phyloP scores from a whole-genome alignment of 1,284 basidiomycete species.

The Ceratobasidium sp. region DNA sequence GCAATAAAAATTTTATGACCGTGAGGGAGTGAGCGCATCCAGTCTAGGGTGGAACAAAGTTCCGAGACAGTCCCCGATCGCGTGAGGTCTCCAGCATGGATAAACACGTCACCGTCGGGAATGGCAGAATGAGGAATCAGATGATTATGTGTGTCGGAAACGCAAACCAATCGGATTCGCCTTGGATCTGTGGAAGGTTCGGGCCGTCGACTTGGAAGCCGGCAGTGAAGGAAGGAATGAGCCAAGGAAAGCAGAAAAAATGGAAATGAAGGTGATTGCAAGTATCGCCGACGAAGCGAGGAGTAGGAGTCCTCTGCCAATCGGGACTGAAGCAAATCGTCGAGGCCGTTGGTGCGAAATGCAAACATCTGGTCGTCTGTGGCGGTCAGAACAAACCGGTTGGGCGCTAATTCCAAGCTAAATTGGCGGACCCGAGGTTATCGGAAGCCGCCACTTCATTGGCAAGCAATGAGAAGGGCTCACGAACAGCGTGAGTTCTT shows the following conservation, averaged over 20 bases:
- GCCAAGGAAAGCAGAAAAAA: too few relatives aligned
- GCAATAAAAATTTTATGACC: constrained; percentile 53
- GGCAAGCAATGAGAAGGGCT: too few relatives aligned
- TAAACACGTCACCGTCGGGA: constrained; percentile 55
- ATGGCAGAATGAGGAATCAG: constrained; percentile 43
- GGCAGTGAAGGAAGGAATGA: too few relatives aligned
- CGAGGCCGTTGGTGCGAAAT: neutral
- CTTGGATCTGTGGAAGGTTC: too few relatives aligned
- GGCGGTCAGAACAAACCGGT: too few relatives aligned
- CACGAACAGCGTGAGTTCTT: too few relatives aligned
- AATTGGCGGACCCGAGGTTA: too few relatives aligned
- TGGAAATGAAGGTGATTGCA: neutral
- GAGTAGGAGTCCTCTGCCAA: neutral
- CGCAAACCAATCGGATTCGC: constrained; percentile 55
- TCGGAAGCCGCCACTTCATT: too few relatives aligned
- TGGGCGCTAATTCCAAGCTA: too few relatives aligned
- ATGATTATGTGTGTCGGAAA: constrained; percentile 55
- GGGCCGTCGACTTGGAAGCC: too few relatives aligned
- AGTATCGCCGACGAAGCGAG: neutral
- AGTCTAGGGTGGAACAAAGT: constrained; percentile 47
- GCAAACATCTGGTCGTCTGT: too few relatives aligned
- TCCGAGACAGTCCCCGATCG: constrained; percentile 49
- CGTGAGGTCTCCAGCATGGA: constrained; percentile 55
- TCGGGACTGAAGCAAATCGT: neutral
- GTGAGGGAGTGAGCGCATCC: constrained; percentile 49